Percentiles rank a stretch among this genome's conserved stretches.
Evolutionary conservation across 305 asterid species (phyloP).

Genomic region (Solanum aculeatissimum): DNA sequence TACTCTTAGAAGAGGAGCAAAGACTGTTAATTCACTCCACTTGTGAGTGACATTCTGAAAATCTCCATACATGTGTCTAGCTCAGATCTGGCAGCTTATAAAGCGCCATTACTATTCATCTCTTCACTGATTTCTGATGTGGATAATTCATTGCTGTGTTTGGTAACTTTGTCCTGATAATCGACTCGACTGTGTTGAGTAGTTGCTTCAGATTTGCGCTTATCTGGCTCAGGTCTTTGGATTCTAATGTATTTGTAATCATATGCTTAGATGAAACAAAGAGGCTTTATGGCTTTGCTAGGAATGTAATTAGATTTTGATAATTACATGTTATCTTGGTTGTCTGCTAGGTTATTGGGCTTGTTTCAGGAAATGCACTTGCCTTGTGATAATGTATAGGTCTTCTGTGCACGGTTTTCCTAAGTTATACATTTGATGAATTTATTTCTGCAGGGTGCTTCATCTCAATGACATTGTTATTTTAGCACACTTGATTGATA

Average conservation of each 20-base stretch:
- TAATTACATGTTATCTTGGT: background rate
- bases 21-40: conserved; percentile 85
- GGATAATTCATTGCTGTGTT: background rate
- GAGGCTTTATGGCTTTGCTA: background rate
- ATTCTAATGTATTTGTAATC: background rate
- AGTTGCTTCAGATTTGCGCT: background rate
- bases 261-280: background rate
- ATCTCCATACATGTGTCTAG: background rate
- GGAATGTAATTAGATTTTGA: background rate
- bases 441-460: background rate
- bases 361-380: background rate
- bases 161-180: background rate
- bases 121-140: background rate
- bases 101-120: background rate
- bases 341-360: background rate
- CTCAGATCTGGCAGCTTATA: background rate
- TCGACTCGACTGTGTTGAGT: background rate
- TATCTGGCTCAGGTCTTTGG: background rate
- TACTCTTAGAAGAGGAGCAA: conserved; percentile 91
- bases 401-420: background rate
- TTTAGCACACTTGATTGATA: background rate
- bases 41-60: conserved; percentile 44
- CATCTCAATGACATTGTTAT: background rate
- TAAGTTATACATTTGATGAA: background rate
- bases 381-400: background rate